Conservation (phyloP, 805 yeast genomes). For the Alloascoidea hylecoeti region DNA sequence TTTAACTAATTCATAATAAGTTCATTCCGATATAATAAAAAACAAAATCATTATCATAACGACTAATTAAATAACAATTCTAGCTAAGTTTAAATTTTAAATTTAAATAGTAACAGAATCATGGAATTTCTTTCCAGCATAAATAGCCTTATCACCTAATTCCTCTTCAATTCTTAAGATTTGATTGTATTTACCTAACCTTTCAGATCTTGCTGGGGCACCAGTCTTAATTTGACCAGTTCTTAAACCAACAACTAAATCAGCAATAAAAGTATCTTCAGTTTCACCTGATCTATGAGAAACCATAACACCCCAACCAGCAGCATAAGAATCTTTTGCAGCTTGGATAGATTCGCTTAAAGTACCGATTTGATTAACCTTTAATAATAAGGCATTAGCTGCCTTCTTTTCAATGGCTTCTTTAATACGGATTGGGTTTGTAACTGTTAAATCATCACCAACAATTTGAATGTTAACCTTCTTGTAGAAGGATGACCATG, state of each 20-base stretch:
- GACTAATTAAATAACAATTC: no score
- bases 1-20: no score
- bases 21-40: no score
- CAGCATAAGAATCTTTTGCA: slow-evolving; percentile 72
- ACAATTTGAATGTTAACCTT: slow-evolving; percentile 65
- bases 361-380: slow-evolving; percentile 88
- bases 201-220: slow-evolving; percentile 92
- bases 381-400: slow-evolving; percentile 71
- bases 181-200: slow-evolving; percentile 87
- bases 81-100: no score
- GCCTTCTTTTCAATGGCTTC: slow-evolving; percentile 81
- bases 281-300: slow-evolving; percentile 95
- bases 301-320: slow-evolving; percentile 92
- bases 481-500: slow-evolving; percentile 67
- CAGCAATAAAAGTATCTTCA: slow-evolving; percentile 85
- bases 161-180: slow-evolving; percentile 84
- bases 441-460: slow-evolving; percentile 83
- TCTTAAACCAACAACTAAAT: slow-evolving; percentile 83
- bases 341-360: slow-evolving; percentile 78
- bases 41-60: no score
- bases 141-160: slow-evolving; percentile 88
- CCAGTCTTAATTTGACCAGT: slow-evolving; percentile 87
- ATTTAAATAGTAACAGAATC: slow-evolving; percentile 9
- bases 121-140: slow-evolving; percentile 91
- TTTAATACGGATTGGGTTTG: slow-evolving; percentile 78